These are phyloP conservation scores for Candida frijolesensis DNA, from an alignment of 1,139 yeast genomes.

Conservation along the genomic window DNA sequence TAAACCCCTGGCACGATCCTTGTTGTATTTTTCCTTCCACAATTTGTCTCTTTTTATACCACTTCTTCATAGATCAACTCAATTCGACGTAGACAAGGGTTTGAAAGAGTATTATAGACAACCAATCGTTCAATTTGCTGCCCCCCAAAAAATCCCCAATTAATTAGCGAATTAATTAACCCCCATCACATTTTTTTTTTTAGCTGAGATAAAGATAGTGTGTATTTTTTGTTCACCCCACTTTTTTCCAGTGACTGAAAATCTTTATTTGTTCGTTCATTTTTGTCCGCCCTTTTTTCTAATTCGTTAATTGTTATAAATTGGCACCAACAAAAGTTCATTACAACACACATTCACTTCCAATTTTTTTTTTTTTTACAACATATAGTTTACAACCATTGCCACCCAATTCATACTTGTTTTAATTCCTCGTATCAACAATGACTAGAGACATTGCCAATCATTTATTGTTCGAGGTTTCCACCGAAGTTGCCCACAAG, in stretches of 20 bases:
- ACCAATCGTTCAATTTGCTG: neutral
- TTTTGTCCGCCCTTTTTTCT: slow-evolving; percentile 5
- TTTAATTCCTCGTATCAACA: neutral
- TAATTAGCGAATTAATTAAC: neutral
- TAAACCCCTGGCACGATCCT: neutral
- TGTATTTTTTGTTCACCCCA: neutral
- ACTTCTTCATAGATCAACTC: neutral
- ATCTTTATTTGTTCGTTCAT: neutral
- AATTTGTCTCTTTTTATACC: neutral
- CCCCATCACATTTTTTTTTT: neutral
- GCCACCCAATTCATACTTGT: neutral
- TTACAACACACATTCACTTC: no score
- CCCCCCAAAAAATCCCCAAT: neutral
- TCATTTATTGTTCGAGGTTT: slow-evolving; percentile 88
- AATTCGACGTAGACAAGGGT: neutral
- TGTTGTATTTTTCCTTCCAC: neutral
- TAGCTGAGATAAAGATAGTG: neutral
- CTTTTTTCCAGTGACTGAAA: slow-evolving; percentile 3
- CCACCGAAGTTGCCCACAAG: slow-evolving; percentile 96
- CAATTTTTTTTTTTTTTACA: neutral
- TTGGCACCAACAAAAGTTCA: neutral
- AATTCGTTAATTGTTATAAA: neutral
- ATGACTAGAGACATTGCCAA: slow-evolving; percentile 80
- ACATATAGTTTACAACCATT: neutral
- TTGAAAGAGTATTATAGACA: no score